Conservation (phyloP, 139 green algal species). For the Tetradesmus obliquus region DNA sequence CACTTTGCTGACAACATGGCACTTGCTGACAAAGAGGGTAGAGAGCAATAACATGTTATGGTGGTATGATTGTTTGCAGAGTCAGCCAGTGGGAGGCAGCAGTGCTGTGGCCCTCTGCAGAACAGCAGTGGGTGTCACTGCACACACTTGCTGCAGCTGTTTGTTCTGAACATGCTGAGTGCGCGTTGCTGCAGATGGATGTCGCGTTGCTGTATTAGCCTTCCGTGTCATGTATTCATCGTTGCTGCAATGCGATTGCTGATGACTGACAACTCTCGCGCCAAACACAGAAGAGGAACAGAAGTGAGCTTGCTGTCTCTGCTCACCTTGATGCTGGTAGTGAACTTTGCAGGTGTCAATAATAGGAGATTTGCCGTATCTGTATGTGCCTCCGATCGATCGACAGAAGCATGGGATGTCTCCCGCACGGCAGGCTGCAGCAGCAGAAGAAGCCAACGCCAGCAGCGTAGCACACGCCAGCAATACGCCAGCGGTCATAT, state of each 20-base stretch:
- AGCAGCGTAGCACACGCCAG: background rate
- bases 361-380: background rate
- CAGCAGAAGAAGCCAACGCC: background rate
- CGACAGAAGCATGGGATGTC: conserved; percentile 18
- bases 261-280: background rate
- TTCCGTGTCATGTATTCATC: background rate
- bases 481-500: background rate
- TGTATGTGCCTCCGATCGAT: background rate
- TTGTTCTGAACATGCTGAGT: background rate
- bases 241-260: background rate
- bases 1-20: too few species aligned
- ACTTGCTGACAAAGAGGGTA: too few species aligned
- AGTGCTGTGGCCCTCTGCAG: background rate
- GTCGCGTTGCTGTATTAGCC: too few species aligned
- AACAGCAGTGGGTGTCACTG: background rate
- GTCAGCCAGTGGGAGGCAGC: too few species aligned
- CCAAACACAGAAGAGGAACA: background rate
- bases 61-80: too few species aligned
- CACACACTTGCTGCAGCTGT: background rate
- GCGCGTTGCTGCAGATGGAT: too few species aligned
- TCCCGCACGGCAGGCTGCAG: background rate
- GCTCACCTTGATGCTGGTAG: conserved; percentile 12
- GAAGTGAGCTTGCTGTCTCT: background rate
- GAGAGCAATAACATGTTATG: too few species aligned
- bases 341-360: background rate